phyloP scores from a whole-genome alignment of 1,139 yeast genomes.

The Diutina ranongensis region DNA sequence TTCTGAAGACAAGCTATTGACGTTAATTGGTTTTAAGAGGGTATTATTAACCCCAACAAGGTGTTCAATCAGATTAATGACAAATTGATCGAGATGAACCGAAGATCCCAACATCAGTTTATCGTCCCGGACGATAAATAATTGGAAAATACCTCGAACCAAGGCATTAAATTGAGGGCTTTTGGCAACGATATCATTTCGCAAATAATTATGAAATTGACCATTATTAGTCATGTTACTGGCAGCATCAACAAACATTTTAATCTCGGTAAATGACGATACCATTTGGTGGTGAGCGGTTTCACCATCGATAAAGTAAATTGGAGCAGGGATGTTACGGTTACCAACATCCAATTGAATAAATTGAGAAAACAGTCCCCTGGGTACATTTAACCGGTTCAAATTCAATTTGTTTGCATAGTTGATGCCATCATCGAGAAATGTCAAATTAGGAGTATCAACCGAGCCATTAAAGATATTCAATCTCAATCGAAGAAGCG shows the following conservation, averaged over 20 bases:
- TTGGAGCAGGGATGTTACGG: constrained; percentile 42
- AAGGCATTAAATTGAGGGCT: constrained; percentile 33
- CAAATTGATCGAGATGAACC: not conserved
- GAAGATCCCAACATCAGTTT: constrained; percentile 26
- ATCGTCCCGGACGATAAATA: constrained; percentile 51
- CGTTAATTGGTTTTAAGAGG: not conserved
- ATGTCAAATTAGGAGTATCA: not conserved
- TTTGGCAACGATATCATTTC: constrained; percentile 19
- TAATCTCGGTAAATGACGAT: constrained; percentile 24
- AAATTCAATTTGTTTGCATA: not conserved
- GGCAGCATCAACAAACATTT: constrained; percentile 15
- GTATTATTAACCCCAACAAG: not conserved
- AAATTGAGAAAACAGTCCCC: constrained; percentile 30
- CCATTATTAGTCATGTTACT: constrained; percentile 16
- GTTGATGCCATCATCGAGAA: not conserved
- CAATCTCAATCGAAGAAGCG: constrained; percentile 15
- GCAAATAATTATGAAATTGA: constrained; percentile 27
- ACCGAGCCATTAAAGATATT: constrained; percentile 7
- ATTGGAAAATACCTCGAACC: constrained; percentile 50
- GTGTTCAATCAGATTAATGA: not conserved
- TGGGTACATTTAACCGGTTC: constrained; percentile 12
- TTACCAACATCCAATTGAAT: constrained; percentile 47
- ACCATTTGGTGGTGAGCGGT: constrained; percentile 22
- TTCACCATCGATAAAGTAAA: constrained; percentile 17
- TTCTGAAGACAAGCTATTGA: not conserved